A percentile compares a stretch with the other conserved stretches of the same genome.
Evolutionary conservation across 768 basidiomycete genomes (phyloP).

Genomic region (Obba rivulosa): DNA sequence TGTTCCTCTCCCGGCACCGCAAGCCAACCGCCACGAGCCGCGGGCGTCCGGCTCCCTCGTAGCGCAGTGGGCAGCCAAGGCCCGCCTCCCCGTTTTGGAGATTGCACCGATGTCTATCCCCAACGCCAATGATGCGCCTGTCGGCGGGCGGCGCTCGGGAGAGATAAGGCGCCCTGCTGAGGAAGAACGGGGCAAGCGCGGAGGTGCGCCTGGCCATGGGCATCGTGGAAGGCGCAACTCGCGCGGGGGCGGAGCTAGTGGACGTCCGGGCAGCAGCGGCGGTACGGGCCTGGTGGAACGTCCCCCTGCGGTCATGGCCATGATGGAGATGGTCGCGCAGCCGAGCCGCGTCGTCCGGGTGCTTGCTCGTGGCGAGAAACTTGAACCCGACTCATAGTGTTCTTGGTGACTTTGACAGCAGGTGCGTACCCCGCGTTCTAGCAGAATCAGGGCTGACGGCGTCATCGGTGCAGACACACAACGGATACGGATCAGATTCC

Average conservation of each 20-base stretch:
- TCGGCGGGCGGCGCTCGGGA: constrained; percentile 13
- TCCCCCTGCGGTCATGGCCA: constrained; percentile 70
- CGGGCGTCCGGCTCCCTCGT: constrained; percentile 62
- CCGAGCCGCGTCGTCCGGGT: constrained; percentile 74
- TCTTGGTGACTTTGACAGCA: too few relatives aligned
- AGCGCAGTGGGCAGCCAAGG: constrained; percentile 60
- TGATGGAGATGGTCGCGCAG: constrained; percentile 75
- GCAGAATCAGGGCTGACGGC: too few relatives aligned
- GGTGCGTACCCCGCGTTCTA: too few relatives aligned
- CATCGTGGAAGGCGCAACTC: constrained; percentile 19
- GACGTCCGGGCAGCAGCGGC: constrained; percentile 10
- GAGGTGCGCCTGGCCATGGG: constrained; percentile 5
- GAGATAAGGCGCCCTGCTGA: constrained; percentile 24
- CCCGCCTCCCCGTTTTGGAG: constrained; percentile 52
- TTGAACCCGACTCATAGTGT: constrained; percentile 41
- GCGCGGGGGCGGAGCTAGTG: constrained; percentile 9
- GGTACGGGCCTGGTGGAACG: constrained; percentile 59
- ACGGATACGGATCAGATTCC: too few relatives aligned
- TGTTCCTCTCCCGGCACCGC: constrained; percentile 63
- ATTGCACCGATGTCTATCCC: constrained; percentile 35
- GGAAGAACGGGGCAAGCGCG: constrained; percentile 21
- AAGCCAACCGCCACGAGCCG: constrained; percentile 54
- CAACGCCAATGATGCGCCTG: constrained; percentile 3
- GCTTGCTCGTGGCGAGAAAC: constrained; percentile 79
- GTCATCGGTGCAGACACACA: too few relatives aligned